These are phyloP conservation scores for Haplosporangium sp. DNA, from an alignment of 371 early-diverging fungal species.

Conservation along the genomic window DNA sequence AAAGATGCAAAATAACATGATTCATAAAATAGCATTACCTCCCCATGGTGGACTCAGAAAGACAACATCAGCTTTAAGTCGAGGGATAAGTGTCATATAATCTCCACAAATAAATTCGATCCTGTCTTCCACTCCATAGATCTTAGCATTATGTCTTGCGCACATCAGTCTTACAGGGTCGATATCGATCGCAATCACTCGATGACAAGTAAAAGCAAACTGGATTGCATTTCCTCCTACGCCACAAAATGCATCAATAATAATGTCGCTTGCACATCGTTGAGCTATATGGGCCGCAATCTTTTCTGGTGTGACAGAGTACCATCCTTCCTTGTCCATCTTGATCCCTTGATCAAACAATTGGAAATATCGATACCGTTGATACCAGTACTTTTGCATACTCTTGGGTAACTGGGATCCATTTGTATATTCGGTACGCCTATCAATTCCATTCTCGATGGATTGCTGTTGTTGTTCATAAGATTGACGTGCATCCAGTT, in stretches of 20 bases:
- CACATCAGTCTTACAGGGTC: slow-evolving; percentile 84
- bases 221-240: slow-evolving; percentile 97
- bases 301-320: slow-evolving; percentile 94
- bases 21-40: slow-evolving; percentile 56
- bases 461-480: slow-evolving; percentile 32
- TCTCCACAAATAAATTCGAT: slow-evolving; percentile 94
- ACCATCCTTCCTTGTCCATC: slow-evolving; percentile 95
- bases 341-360: slow-evolving; percentile 87
- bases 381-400: slow-evolving; percentile 84
- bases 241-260: slow-evolving; percentile 96
- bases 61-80: slow-evolving; percentile 85
- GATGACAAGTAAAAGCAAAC: slow-evolving; percentile 88
- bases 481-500: slow-evolving; percentile 26
- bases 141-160: slow-evolving; percentile 86
- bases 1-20: too few relatives aligned
- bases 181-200: slow-evolving; percentile 95
- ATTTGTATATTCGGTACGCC: slow-evolving; percentile 33
- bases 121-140: slow-evolving; percentile 92
- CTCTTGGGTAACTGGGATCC: slow-evolving; percentile 46
- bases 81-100: slow-evolving; percentile 78
- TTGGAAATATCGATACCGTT: slow-evolving; percentile 86
- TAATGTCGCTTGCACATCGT: slow-evolving; percentile 74
- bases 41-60: slow-evolving; percentile 98
- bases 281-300: slow-evolving; percentile 89
- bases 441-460: slow-evolving; percentile 7